Evolutionary conservation across 306 rosid genomes (phyloP), one percentile per base, ranked within the genome.

Genomic region (Hippophae tibetana): DNA sequence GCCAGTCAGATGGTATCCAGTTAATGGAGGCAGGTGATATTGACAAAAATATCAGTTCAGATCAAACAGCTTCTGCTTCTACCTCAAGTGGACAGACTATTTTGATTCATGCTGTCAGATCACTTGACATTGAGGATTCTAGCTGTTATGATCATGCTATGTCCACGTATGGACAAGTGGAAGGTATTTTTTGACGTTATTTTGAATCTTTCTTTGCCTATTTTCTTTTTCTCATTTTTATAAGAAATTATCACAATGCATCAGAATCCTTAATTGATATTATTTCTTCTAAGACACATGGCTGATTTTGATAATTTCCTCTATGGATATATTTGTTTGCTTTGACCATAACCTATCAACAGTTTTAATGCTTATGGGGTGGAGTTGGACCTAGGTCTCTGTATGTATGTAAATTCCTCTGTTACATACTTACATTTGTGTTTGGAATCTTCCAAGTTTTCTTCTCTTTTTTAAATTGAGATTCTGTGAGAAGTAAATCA

Each of bases 131-230:
- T 38, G 65, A 70, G 64, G 68, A 49, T 59, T 62, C 63, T 26
- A 7, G 48, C 61, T 69, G 60, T 49, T 48, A 64, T 43, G 62
- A 69, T 45, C 72, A 62, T 43, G 13, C 2, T 63, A 50, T 62
- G 59, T 46, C 63, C 43, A 18, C 65, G 13, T 13, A 38, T 57
- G 71, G 56, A 58, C 69, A 60, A 47, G 65, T 62, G 6, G 68
- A 81, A 71, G 90, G 90, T 81, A 73, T 54, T 65, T 65, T 44
- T 47, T 50, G 13, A 3, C n/a, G 52, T 10, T 10, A 49, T 11
- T 13, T n/a, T 50, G 14, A 13, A 13, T 9, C 8, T 25, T 26
- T 13, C 14, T 56, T 27, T 38, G 7, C 7, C 3, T 11, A 8
- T 25, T 7, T 59, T 23, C 38, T 46, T 12, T 10, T 13, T 13